These are phyloP conservation scores for Escallonia herrerae DNA, from an alignment of 129 eudicot genomes.

Conservation along the genomic window DNA sequence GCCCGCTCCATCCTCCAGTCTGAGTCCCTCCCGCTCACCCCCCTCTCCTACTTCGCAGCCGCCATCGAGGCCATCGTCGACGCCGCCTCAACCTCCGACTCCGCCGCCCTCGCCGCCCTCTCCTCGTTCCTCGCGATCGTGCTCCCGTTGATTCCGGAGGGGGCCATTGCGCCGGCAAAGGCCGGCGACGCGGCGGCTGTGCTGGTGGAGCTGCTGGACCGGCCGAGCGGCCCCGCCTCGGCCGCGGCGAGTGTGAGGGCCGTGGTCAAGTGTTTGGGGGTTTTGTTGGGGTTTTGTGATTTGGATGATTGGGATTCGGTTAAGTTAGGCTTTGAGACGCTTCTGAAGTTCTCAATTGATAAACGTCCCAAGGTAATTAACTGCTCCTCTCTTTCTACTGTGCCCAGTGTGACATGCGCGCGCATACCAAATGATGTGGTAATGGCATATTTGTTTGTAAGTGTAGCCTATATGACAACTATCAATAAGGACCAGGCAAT, in stretches of 20 bases:
- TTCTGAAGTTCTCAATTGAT: conserved; percentile 61
- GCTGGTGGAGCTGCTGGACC: conserved; percentile 41
- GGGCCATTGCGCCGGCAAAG: conserved; percentile 45
- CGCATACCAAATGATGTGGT: background rate
- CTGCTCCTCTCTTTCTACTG: background rate
- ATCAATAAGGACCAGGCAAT: no score
- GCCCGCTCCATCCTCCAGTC: conserved; percentile 67
- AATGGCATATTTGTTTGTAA: no score
- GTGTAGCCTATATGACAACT: no score
- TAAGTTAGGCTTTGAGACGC: conserved; percentile 41
- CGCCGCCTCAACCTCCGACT: conserved; percentile 34
- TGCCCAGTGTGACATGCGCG: no score
- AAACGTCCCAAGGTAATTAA: conserved; percentile 83
- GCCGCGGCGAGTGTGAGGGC: conserved; percentile 42
- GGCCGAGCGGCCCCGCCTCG: conserved; percentile 23
- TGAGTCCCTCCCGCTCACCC: conserved; percentile 59
- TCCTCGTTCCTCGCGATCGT: conserved; percentile 73
- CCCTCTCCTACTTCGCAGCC: conserved; percentile 89
- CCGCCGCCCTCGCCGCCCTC: conserved; percentile 53
- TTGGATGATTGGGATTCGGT: conserved; percentile 67
- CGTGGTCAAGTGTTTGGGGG: conserved; percentile 66
- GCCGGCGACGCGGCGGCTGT: conserved; percentile 61
- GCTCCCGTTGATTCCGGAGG: conserved; percentile 50
- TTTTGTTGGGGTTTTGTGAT: conserved; percentile 64
- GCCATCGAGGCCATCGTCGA: conserved; percentile 56